Evolutionary conservation across 768 basidiomycete genomes (phyloP).

Genomic region (Saitozyma sp.): DNA sequence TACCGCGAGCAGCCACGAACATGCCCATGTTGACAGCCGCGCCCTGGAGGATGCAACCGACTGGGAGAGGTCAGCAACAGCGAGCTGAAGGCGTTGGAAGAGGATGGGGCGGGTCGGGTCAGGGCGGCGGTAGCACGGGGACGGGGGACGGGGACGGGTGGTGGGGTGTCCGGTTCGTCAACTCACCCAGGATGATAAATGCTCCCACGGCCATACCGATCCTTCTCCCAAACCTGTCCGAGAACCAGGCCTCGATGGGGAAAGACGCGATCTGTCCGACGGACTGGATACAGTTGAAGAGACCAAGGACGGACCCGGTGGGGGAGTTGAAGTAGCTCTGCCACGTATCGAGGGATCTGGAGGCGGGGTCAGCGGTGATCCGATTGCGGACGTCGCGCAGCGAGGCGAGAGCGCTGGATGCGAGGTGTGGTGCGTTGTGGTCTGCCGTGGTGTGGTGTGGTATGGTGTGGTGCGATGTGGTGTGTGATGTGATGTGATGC

Average conservation of each 20-base stretch:
- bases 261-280: constrained; percentile 16
- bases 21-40: constrained; percentile 25
- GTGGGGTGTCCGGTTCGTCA: neutral
- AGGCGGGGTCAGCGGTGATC: constrained; percentile 37
- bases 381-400: constrained; percentile 62
- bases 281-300: constrained; percentile 26
- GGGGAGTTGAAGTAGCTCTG: constrained; percentile 18
- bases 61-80: constrained; percentile 7
- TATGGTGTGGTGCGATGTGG: too few relatives aligned
- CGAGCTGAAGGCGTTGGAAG: constrained; percentile 40
- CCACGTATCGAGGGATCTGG: constrained; percentile 51
- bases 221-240: constrained; percentile 59
- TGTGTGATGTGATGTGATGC: too few relatives aligned
- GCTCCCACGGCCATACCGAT: constrained; percentile 60
- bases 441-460: too few relatives aligned
- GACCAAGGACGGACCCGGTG: constrained; percentile 10
- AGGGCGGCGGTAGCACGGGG: too few relatives aligned
- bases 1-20: constrained; percentile 24
- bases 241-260: constrained; percentile 53
- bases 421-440: too few relatives aligned
- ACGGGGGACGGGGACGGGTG: too few relatives aligned
- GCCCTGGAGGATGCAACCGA: constrained; percentile 19
- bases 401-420: too few relatives aligned
- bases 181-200: constrained; percentile 43
- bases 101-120: too few relatives aligned